Evolutionary conservation across 441 rosid species (phyloP).

Genomic region (Gossypium schwendimanii): DNA sequence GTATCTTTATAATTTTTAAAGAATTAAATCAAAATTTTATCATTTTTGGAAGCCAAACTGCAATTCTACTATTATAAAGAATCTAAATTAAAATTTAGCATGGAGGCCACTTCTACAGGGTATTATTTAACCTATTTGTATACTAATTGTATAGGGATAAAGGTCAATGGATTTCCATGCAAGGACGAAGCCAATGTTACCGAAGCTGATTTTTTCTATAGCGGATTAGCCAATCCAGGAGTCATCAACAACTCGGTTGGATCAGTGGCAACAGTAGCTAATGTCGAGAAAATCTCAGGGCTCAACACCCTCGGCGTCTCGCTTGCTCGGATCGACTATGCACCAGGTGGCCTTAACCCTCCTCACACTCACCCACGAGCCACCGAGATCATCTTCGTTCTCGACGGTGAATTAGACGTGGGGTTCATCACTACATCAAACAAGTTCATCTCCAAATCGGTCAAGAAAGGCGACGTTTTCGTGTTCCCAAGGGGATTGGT

Average conservation of each 20-base stretch:
- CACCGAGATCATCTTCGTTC: slow-evolving; percentile 62
- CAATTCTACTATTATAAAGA: no score
- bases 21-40: no score
- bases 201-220: slow-evolving; percentile 64
- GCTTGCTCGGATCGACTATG: slow-evolving; percentile 55
- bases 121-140: neutral
- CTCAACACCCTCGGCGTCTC: slow-evolving; percentile 83
- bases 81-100: no score
- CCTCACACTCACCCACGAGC: slow-evolving; percentile 93
- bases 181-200: slow-evolving; percentile 49
- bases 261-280: slow-evolving; percentile 53
- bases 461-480: slow-evolving; percentile 64
- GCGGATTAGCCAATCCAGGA: slow-evolving; percentile 52
- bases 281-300: slow-evolving; percentile 73
- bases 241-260: slow-evolving; percentile 50
- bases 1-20: no score
- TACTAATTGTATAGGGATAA: slow-evolving; percentile 24
- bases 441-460: slow-evolving; percentile 43
- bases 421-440: slow-evolving; percentile 77
- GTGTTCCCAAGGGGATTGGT: slow-evolving; percentile 72
- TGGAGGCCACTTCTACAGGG: no score
- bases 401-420: slow-evolving; percentile 69
- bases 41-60: no score
- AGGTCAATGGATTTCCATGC: slow-evolving; percentile 77
- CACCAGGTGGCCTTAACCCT: slow-evolving; percentile 65